phyloP scores from a whole-genome alignment of 2,329 filamentous ascomycete species.

The Rhynchosporium secalis region DNA sequence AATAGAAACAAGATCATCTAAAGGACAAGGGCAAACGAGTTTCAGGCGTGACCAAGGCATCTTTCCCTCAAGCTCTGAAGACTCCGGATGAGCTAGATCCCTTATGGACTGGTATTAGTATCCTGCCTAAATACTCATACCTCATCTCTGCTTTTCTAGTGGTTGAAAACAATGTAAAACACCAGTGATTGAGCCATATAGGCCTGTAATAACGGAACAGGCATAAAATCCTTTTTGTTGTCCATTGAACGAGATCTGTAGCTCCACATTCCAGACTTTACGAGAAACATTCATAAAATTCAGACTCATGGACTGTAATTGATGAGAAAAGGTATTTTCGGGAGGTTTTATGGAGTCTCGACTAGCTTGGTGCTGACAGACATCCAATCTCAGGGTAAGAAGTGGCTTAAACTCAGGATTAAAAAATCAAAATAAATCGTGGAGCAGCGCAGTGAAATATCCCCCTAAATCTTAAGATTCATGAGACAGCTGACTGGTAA shows the following conservation, averaged over 20 bases:
- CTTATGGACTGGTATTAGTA: slow-evolving; percentile 17
- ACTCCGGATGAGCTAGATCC: slow-evolving; percentile 9
- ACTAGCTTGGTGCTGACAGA: slow-evolving; percentile 29
- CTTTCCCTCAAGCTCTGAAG: slow-evolving; percentile 20
- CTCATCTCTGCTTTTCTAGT: slow-evolving; percentile 14
- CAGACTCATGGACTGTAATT: slow-evolving; percentile 21
- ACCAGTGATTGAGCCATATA: slow-evolving; percentile 11
- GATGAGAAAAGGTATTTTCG: slow-evolving; percentile 4
- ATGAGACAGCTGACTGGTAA: not conserved
- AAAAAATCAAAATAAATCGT: slow-evolving; percentile 1
- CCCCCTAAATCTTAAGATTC: not conserved
- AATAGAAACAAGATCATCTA: slow-evolving; percentile 2
- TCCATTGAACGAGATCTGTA: not conserved
- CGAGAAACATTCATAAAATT: slow-evolving; percentile 6
- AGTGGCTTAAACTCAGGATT: slow-evolving; percentile 22
- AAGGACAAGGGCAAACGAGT: slow-evolving; percentile 8
- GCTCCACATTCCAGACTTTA: slow-evolving; percentile 6
- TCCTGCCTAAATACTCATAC: slow-evolving; percentile 7
- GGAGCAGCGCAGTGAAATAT: slow-evolving; percentile 8
- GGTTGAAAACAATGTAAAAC: slow-evolving; percentile 9
- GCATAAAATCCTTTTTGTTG: slow-evolving; percentile 8
- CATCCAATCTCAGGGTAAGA: slow-evolving; percentile 24
- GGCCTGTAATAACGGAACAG: slow-evolving; percentile 10
- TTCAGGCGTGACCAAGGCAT: slow-evolving; percentile 19
- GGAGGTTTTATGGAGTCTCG: not conserved